Evolutionary conservation across 306 rosid genomes (phyloP).

Genomic region (Castanea crenata): DNA sequence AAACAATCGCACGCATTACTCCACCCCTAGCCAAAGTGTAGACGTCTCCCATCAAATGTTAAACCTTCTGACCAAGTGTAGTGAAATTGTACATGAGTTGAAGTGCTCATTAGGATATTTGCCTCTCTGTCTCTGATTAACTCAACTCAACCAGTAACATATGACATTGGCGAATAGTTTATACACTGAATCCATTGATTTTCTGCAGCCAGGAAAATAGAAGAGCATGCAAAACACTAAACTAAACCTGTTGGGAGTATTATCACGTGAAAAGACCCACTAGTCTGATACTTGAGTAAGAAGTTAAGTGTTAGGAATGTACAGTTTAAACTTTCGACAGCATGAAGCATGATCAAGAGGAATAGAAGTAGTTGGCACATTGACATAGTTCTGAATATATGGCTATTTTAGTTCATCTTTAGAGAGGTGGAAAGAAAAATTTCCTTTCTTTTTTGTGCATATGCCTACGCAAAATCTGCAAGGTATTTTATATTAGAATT

Average conservation of each 20-base stretch:
- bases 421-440: too few species aligned
- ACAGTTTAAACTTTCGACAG: too few species aligned
- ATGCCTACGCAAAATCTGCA: too few species aligned
- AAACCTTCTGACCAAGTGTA: not conserved
- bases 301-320: too few species aligned
- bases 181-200: not conserved
- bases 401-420: too few species aligned
- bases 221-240: not conserved
- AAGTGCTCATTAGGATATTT: not conserved
- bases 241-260: not conserved
- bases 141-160: not conserved
- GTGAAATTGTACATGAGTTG: not conserved
- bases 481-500: too few species aligned
- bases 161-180: not conserved
- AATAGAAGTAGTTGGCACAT: too few species aligned
- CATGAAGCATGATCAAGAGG: too few species aligned
- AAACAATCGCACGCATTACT: not conserved
- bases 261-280: not conserved
- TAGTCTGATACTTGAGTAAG: not conserved
- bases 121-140: not conserved
- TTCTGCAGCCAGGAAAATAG: too few species aligned
- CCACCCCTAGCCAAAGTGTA: not conserved
- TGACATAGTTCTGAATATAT: too few species aligned
- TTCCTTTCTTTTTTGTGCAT: too few species aligned
- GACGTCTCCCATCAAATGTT: constrained; percentile 11